These are phyloP conservation scores for Calocybe gangraenosa DNA, from an alignment of 768 basidiomycete species.

Conservation along the genomic window DNA sequence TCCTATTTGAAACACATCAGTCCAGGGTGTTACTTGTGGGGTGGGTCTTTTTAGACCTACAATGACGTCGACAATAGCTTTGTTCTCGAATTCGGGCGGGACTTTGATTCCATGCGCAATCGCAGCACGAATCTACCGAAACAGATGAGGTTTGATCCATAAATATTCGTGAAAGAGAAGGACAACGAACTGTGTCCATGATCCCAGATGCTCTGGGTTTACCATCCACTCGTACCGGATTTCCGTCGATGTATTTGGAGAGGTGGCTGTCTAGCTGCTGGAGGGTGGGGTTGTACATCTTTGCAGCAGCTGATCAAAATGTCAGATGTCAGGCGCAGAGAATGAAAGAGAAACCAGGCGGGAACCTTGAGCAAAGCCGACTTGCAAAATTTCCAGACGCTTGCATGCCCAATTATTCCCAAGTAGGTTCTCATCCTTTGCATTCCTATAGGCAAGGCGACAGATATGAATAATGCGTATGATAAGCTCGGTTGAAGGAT, in stretches of 20 bases:
- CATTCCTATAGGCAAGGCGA: slow-evolving; percentile 45
- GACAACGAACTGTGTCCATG: slow-evolving; percentile 57
- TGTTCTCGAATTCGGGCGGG: slow-evolving; percentile 70
- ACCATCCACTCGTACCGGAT: slow-evolving; percentile 69
- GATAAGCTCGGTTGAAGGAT: not conserved
- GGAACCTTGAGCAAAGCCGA: slow-evolving; percentile 61
- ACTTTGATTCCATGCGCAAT: slow-evolving; percentile 68
- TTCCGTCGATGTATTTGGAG: slow-evolving; percentile 66
- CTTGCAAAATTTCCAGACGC: slow-evolving; percentile 55
- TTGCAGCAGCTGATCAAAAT: slow-evolving; percentile 50
- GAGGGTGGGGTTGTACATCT: slow-evolving; percentile 57
- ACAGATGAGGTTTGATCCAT: not conserved
- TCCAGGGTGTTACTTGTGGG: not conserved
- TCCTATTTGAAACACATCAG: slow-evolving; percentile 37
- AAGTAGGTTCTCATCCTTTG: slow-evolving; percentile 65
- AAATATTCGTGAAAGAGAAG: not conserved
- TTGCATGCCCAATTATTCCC: slow-evolving; percentile 70
- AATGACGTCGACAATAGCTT: slow-evolving; percentile 51
- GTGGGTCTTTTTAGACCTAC: slow-evolving; percentile 29
- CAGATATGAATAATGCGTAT: not conserved
- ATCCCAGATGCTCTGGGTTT: slow-evolving; percentile 73
- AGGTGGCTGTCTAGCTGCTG: slow-evolving; percentile 58
- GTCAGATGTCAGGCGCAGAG: not conserved
- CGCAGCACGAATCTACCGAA: slow-evolving; percentile 56
- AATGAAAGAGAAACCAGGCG: not conserved